These are phyloP conservation scores for Chytriomyces confervae DNA, from an alignment of 192 early-diverging fungal genomes.

Conservation along the genomic window DNA sequence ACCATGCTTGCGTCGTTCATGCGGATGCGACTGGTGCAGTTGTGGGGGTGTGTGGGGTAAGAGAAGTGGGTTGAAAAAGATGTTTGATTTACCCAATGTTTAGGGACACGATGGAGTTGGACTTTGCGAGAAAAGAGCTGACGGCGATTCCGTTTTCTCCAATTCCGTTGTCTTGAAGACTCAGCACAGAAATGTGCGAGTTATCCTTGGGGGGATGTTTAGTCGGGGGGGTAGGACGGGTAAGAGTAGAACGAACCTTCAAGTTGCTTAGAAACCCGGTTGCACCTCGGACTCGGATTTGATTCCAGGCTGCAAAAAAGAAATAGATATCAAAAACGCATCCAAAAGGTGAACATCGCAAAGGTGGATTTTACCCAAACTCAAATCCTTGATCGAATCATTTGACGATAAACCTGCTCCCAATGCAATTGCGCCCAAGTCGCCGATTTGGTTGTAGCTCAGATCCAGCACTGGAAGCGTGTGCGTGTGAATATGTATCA, in stretches of 20 bases:
- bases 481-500: neutral
- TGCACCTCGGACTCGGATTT: slow-evolving; percentile 50
- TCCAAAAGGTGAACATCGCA: neutral
- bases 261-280: slow-evolving; percentile 49
- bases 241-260: slow-evolving; percentile 38
- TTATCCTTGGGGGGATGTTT: slow-evolving; percentile 39
- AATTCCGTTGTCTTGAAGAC: slow-evolving; percentile 54
- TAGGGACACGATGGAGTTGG: slow-evolving; percentile 40
- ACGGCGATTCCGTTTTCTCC: slow-evolving; percentile 50
- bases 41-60: neutral
- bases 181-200: slow-evolving; percentile 29
- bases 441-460: slow-evolving; percentile 59
- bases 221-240: neutral
- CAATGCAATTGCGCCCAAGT: slow-evolving; percentile 57
- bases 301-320: slow-evolving; percentile 50
- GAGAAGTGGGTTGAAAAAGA: neutral
- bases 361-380: slow-evolving; percentile 40
- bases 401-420: slow-evolving; percentile 51
- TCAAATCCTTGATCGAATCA: slow-evolving; percentile 54
- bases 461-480: slow-evolving; percentile 48
- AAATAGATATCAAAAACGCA: neutral
- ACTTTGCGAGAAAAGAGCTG: slow-evolving; percentile 39
- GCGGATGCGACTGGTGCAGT: slow-evolving; percentile 39
- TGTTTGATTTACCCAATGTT: slow-evolving; percentile 44
- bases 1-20: slow-evolving; percentile 44